Evolutionary conservation across 148 eudicot species (phyloP), one percentile per base, ranked within the genome.

Genomic region (Nepenthes gracilis): DNA sequence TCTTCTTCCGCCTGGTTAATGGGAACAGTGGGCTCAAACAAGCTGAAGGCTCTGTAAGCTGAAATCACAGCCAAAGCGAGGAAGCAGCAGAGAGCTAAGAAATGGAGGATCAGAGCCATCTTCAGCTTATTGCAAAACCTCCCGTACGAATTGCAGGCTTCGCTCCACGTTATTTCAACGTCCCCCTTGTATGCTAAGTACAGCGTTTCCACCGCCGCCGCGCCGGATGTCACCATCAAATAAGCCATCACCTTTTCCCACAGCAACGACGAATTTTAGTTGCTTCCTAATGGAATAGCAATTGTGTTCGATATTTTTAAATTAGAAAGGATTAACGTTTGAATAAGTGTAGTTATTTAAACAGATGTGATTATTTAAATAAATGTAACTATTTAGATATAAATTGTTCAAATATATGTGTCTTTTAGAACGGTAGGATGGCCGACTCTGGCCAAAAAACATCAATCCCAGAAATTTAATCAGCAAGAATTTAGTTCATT

Each of bases 71-170:
- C 81, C 64, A 92, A 64, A 35, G 76, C 54, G 59, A 85, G 68
- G 72, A 88, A 88, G 74, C 86, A 81, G 55, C 75, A 64, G 14
- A 92, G 58, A 45, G 90, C 79, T 5, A 85, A 57, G 55, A 80
- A 77, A 68, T 92, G 88, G 36, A 85, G 73, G 51, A 65, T 47
- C 70, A 88, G 50, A 47, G 89, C 80, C 32, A 75, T 13, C 64
- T 76, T 78, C 67, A 92, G 56, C 57, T 81, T 81, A 23, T 12
- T 70, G 72, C 97, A 92, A 48, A 92, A 88, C 5, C 59, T 77
- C 2, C 88, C 96, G 75, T 78, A 92, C 33, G 90, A 56, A 55
- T n/a, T 65, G 76, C 97, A 92, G n/a, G 85, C 94, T 65, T 81
- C 81, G 74, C 97, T 88, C 97, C 96, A 92, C 49, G 94, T 35